Conservation (phyloP, 2,329 filamentous ascomycete species). For the Didymosphaeria variabile region DNA sequence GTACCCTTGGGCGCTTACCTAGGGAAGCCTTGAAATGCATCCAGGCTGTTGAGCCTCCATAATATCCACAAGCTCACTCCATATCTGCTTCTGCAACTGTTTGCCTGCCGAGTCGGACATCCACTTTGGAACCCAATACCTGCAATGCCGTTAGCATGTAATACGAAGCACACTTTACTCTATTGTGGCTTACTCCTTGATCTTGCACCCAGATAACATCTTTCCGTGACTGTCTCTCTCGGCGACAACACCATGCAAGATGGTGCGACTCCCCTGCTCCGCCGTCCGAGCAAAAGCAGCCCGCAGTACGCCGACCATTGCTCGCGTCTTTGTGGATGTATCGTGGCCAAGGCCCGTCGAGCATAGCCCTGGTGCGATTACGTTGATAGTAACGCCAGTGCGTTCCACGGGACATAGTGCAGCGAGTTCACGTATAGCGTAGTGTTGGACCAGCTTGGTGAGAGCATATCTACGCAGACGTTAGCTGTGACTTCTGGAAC, state of each 20-base stretch:
- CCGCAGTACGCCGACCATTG: conserved; percentile 20
- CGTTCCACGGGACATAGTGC: conserved; percentile 18
- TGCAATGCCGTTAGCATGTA: conserved; percentile 6
- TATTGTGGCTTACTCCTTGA: conserved; percentile 25
- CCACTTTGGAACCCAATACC: conserved; percentile 20
- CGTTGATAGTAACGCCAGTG: conserved; percentile 41
- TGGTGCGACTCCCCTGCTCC: conserved; percentile 51
- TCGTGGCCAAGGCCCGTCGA: conserved; percentile 19
- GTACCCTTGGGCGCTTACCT: neutral
- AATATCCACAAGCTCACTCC: conserved; percentile 19
- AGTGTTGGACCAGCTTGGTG: conserved; percentile 21
- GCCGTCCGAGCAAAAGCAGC: conserved; percentile 42
- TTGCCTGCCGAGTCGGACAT: conserved; percentile 18
- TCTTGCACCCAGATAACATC: conserved; percentile 46
- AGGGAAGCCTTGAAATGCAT: conserved; percentile 7
- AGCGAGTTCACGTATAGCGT: conserved; percentile 18
- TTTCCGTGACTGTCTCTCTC: conserved; percentile 49
- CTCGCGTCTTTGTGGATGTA: conserved; percentile 13
- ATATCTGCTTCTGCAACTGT: conserved; percentile 20
- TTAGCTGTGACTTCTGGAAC: neutral
- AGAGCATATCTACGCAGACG: conserved; percentile 17
- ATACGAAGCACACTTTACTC: neutral
- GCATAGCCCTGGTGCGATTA: conserved; percentile 41
- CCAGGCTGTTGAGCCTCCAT: conserved; percentile 16
- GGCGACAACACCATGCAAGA: conserved; percentile 46